phyloP scores from a whole-genome alignment of 495 filamentous ascomycete species.

The Penicillium pulvis region DNA sequence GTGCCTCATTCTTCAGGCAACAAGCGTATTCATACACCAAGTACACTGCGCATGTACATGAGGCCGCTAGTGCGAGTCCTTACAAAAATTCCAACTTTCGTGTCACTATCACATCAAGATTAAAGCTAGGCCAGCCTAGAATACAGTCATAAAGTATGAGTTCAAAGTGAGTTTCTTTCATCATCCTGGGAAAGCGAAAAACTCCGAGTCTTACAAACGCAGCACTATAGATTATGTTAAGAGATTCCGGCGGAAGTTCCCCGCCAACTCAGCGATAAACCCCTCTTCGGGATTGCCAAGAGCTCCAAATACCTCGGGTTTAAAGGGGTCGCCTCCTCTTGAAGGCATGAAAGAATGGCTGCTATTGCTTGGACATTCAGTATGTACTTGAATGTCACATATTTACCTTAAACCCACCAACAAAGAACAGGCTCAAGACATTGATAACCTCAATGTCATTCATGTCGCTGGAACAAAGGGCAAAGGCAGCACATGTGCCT shows the following conservation, averaged over 20 bases:
- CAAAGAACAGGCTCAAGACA: conserved; percentile 22
- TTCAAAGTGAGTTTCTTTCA: no score
- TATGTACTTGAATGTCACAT: conserved; percentile 9
- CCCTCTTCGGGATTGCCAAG: neutral
- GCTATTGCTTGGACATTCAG: conserved; percentile 29
- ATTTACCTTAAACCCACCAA: neutral
- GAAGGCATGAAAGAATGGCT: conserved; percentile 34
- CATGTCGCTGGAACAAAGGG: conserved; percentile 86
- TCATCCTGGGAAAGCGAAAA: neutral
- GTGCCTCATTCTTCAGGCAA: no score
- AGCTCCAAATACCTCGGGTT: neutral
- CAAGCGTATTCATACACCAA: no score
- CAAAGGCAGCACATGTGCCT: conserved; percentile 57
- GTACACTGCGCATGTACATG: no score
- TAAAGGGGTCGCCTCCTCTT: conserved; percentile 22
- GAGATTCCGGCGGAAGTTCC: neutral
- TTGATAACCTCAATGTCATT: conserved; percentile 49
- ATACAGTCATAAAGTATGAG: no score
- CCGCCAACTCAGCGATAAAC: neutral
- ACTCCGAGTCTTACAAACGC: neutral
- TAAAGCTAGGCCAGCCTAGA: no score
- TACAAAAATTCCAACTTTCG: no score
- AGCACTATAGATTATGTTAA: conserved; percentile 3
- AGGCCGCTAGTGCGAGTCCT: no score
- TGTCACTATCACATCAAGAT: no score